Percentiles rank a stretch among this genome's conserved stretches.
These are phyloP conservation scores for Papiliotrema flavescens DNA, from an alignment of 1,284 basidiomycete genomes.

Conservation along the genomic window DNA sequence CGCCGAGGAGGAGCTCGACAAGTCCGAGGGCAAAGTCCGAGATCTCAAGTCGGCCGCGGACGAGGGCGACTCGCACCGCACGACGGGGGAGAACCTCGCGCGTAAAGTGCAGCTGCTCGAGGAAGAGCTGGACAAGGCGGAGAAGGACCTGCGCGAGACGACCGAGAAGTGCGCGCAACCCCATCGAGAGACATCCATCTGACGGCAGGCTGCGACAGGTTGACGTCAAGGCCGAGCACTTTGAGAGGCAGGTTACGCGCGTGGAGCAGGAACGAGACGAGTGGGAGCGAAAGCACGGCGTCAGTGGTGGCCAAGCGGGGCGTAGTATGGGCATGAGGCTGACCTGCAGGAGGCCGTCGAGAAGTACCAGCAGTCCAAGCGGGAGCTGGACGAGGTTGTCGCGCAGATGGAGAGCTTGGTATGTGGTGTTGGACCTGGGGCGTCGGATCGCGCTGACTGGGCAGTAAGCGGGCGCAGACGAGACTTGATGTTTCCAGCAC, in stretches of 20 bases:
- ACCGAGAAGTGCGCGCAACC: conserved; percentile 92
- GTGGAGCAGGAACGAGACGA: conserved; percentile 86
- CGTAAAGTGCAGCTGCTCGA: conserved; percentile 91
- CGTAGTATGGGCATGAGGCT: conserved; percentile 15
- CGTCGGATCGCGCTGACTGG: not conserved
- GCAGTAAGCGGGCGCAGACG: not conserved
- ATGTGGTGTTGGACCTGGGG: conserved; percentile 10
- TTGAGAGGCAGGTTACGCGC: conserved; percentile 85
- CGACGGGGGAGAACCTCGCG: conserved; percentile 68
- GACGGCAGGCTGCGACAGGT: conserved; percentile 79
- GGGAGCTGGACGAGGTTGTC: conserved; percentile 84
- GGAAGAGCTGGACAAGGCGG: conserved; percentile 90
- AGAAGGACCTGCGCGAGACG: conserved; percentile 96
- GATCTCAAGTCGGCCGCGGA: conserved; percentile 67
- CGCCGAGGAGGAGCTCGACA: conserved; percentile 71
- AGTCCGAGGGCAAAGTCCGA: conserved; percentile 67
- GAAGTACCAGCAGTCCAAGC: conserved; percentile 74
- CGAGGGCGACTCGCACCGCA: conserved; percentile 71
- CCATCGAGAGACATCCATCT: not conserved
- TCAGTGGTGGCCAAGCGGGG: conserved; percentile 41
- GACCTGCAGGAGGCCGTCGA: conserved; percentile 62
- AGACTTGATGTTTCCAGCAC: not conserved
- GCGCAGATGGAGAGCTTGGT: conserved; percentile 71
- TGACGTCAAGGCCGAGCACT: conserved; percentile 98
- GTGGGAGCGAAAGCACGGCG: conserved; percentile 95